Evolutionary conservation across 2,329 filamentous ascomycete genomes (phyloP).

Genomic region (Penicillium expansum): DNA sequence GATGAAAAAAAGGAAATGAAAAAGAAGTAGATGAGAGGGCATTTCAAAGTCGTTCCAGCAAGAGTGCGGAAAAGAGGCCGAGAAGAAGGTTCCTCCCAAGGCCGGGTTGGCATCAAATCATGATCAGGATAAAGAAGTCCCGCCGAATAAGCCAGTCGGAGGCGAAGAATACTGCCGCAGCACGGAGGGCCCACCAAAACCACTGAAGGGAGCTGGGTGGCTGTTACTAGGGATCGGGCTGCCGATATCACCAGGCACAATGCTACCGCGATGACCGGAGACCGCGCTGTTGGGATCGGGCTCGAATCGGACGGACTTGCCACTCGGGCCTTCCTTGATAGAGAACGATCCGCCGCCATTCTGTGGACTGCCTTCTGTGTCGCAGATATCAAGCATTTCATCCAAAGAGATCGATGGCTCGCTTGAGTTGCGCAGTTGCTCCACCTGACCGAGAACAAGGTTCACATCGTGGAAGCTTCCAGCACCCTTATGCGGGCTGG

Average conservation of each 20-base stretch:
- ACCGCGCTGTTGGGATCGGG: constrained; percentile 50
- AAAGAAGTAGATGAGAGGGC: constrained; percentile 12
- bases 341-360: constrained; percentile 92
- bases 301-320: constrained; percentile 50
- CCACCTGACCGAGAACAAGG: constrained; percentile 62
- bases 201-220: constrained; percentile 39
- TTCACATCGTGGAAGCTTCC: constrained; percentile 70
- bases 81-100: constrained; percentile 1
- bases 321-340: constrained; percentile 54
- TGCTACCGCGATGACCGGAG: constrained; percentile 42
- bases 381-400: constrained; percentile 80
- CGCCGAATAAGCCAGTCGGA: constrained; percentile 36
- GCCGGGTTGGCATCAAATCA: background rate
- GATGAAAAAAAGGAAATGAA: constrained; percentile 10
- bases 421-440: constrained; percentile 59
- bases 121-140: constrained; percentile 17
- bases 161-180: constrained; percentile 41
- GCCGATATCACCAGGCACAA: constrained; percentile 64
- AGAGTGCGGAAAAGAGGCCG: constrained; percentile 7
- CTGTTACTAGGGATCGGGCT: constrained; percentile 57
- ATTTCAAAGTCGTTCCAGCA: constrained; percentile 19
- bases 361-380: constrained; percentile 79
- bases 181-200: constrained; percentile 32
- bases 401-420: constrained; percentile 56
- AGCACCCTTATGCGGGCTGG: constrained; percentile 40